Conservation (phyloP, 108 stramenopile genomes). For the Thalassiosira profunda region DNA sequence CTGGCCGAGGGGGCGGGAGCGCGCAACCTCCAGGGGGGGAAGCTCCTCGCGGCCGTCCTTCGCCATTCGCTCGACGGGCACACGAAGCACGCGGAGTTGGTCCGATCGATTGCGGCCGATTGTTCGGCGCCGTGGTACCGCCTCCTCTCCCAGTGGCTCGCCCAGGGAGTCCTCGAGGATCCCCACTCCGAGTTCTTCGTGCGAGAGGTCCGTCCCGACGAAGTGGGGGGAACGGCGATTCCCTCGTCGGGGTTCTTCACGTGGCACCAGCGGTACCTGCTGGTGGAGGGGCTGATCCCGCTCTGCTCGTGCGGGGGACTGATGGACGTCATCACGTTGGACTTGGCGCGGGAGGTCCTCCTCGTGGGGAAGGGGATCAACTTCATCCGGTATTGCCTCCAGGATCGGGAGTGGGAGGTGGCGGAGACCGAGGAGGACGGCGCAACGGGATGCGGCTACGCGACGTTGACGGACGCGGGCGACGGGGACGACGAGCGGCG, state of each 20-base stretch:
- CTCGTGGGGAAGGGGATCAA: slow-evolving; percentile 96
- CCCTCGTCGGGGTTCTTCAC: slow-evolving; percentile 44
- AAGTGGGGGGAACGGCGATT: slow-evolving; percentile 1
- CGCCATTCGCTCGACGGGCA: slow-evolving; percentile 87
- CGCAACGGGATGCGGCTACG: neutral
- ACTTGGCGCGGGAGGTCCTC: slow-evolving; percentile 77
- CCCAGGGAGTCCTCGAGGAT: slow-evolving; percentile 71
- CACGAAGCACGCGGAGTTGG: slow-evolving; percentile 57
- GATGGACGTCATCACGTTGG: slow-evolving; percentile 70
- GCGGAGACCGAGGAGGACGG: slow-evolving; percentile 15
- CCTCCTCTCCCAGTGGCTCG: slow-evolving; percentile 70
- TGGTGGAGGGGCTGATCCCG: slow-evolving; percentile 75
- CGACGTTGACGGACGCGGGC: slow-evolving; percentile 24
- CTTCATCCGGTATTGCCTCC: slow-evolving; percentile 89
- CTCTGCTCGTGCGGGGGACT: slow-evolving; percentile 29
- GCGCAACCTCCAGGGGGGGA: slow-evolving; percentile 75
- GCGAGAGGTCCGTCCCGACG: slow-evolving; percentile 16
- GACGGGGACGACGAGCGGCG: slow-evolving; percentile 30
- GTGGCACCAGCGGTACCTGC: slow-evolving; percentile 86
- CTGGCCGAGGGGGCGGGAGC: slow-evolving; percentile 70
- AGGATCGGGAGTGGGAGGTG: slow-evolving; percentile 76
- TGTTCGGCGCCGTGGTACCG: slow-evolving; percentile 79
- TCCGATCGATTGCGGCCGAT: slow-evolving; percentile 68
- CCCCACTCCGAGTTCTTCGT: slow-evolving; percentile 88
- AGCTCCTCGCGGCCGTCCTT: slow-evolving; percentile 77